Base-by-base conservation (phyloP, 192 early-diverging fungal species). In the Dispira parvispora region DNA sequence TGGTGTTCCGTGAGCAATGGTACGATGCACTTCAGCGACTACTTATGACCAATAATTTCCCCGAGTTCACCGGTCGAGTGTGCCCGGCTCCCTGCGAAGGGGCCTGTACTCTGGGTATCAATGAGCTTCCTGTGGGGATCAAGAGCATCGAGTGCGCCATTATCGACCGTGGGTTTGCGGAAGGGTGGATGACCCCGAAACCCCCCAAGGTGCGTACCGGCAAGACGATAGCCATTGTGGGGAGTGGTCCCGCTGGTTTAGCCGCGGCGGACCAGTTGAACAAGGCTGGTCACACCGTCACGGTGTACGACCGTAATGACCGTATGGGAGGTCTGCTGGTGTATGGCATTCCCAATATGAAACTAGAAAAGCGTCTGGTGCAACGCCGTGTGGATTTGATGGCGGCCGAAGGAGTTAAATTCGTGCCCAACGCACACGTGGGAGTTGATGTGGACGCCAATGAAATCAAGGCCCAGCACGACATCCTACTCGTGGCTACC, bases 261-360 rank as follows among this genome's bases (percentile, higher is more conserved):
- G 79, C 94, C 8, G 91, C 90, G 14, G 96, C 96, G 20, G 96
- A 99, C 71, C 92, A 96, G 80, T 79, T 99, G 61, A 99, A 99
- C 77, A 88, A 87, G 73, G 92, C 91, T 54, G 96, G 96, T 14
- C 96, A 99, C 72, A 56, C 53, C 8, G 94, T 99, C 26, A 94
- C 90, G 9, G 92, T 99, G 55, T 99, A 91, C 66, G 96, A 99
- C 71, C 87, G 96, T 64, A 92, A 96, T 64, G 96, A 99, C 64
- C 86, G 91, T 46, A 81, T 89, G 63, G 96, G 96, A 68, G 96
- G 96, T 52, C 73, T 99, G 55, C 80, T 99, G 63, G 91, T 93
- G 80, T 99, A 99, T 74, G 96, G 96, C 65, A 99, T 99, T 62
- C 96, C 96, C 52, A 99, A 99, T 80, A 99, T 99, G 96, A 99